Conservation (phyloP, 2,329 filamentous ascomycete genomes). For the Claviceps pazoutovae region DNA sequence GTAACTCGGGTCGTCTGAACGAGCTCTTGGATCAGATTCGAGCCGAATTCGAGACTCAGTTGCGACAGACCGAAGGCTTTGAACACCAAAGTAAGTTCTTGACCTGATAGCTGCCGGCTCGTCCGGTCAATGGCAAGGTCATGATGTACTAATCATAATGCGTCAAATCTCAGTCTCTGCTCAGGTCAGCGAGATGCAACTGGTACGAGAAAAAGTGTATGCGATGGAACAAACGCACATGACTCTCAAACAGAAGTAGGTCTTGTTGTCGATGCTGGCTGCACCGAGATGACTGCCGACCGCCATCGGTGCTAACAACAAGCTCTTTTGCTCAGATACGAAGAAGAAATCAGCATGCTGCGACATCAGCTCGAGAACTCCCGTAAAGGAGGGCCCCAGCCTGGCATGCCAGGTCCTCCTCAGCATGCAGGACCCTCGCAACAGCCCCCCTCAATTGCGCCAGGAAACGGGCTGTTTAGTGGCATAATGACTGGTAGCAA, state of each 20-base stretch:
- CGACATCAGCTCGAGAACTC: constrained; percentile 75
- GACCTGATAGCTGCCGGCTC: background rate
- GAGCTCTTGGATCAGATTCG: constrained; percentile 88
- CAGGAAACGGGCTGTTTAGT: constrained; percentile 85
- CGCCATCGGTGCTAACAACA: constrained; percentile 4
- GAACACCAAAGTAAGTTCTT: constrained; percentile 74
- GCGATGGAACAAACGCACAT: constrained; percentile 83
- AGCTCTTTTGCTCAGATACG: constrained; percentile 51
- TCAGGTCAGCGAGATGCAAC: constrained; percentile 89
- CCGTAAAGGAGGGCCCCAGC: constrained; percentile 46
- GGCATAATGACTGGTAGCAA: constrained; percentile 87
- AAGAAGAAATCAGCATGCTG: constrained; percentile 75
- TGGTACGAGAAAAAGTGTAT: constrained; percentile 87
- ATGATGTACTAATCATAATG: background rate
- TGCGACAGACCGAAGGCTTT: constrained; percentile 69
- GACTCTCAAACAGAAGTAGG: constrained; percentile 81
- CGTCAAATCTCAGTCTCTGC: constrained; percentile 50
- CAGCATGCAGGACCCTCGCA: constrained; percentile 70
- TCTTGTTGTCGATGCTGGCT: constrained; percentile 6
- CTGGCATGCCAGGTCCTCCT: constrained; percentile 51
- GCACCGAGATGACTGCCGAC: constrained; percentile 2
- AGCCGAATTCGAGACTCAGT: constrained; percentile 77
- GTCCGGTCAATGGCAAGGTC: background rate
- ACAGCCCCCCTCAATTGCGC: constrained; percentile 76
- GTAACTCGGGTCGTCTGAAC: constrained; percentile 53